phyloP scores from a whole-genome alignment of 2,329 filamentous ascomycete species.

The Domatiomyces globalis region DNA sequence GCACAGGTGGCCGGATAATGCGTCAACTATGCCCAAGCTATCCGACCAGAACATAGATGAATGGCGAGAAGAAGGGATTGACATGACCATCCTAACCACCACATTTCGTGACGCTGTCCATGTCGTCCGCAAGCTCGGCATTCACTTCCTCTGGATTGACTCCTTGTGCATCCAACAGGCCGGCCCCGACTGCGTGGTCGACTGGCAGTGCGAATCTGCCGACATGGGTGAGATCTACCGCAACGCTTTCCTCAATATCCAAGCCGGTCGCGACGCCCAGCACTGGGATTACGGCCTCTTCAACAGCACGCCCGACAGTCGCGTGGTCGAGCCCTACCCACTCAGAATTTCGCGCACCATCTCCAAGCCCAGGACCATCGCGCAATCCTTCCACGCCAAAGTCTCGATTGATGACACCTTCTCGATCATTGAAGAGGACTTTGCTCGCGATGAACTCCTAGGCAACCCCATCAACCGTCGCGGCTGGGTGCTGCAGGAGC shows the following conservation, averaged over 20 bases:
- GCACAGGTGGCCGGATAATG: not conserved
- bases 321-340: not conserved
- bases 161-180: conserved; percentile 14
- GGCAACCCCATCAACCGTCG: conserved; percentile 5
- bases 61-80: not conserved
- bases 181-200: conserved; percentile 5
- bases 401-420: not conserved
- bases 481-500: conserved; percentile 10
- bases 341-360: not conserved
- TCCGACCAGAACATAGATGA: not conserved
- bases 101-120: conserved; percentile 12
- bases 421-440: conserved; percentile 1
- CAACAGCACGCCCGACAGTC: not conserved
- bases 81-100: not conserved
- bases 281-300: not conserved
- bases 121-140: conserved; percentile 7
- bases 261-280: not conserved
- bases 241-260: conserved; percentile 1
- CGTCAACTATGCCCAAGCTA: not conserved
- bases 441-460: not conserved
- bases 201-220: conserved; percentile 16
- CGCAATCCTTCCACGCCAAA: too few species aligned
- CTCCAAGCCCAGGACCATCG: not conserved
- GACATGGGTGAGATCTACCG: conserved; percentile 14
- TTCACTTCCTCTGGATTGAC: conserved; percentile 15